phyloP scores from a whole-genome alignment of 352 stramenopile species.

The Globisporangium viniferum region DNA sequence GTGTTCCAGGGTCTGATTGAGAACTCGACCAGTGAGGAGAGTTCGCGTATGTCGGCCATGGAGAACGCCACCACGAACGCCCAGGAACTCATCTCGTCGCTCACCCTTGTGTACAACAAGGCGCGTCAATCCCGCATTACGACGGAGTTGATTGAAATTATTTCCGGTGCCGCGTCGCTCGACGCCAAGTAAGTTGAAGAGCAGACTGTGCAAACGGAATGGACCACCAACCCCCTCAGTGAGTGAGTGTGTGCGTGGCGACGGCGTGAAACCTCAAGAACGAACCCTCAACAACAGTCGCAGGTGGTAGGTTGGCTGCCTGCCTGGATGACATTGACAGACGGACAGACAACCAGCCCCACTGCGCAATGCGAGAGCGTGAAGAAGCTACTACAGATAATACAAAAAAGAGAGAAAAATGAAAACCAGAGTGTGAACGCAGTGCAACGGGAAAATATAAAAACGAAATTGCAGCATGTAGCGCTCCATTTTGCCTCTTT shows the following conservation, averaged over 20 bases:
- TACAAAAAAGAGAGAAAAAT: slow-evolving; percentile 4
- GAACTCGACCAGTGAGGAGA: slow-evolving; percentile 97
- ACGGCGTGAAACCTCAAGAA: slow-evolving; percentile 5
- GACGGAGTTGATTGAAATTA: slow-evolving; percentile 98
- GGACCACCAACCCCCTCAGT: neutral
- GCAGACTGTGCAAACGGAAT: neutral
- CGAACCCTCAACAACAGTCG: neutral
- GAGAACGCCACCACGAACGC: slow-evolving; percentile 99
- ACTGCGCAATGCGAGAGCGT: neutral
- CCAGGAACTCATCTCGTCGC: slow-evolving; percentile 95
- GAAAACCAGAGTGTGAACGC: slow-evolving; percentile 7
- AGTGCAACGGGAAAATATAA: slow-evolving; percentile 5
- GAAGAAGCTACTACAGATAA: slow-evolving; percentile 3
- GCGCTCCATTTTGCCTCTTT: neutral
- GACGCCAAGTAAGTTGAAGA: slow-evolving; percentile 62
- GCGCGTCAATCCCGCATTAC: slow-evolving; percentile 95
- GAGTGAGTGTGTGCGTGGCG: slow-evolving; percentile 4
- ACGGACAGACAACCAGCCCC: neutral
- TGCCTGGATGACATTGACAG: neutral
- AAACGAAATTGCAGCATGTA: slow-evolving; percentile 2
- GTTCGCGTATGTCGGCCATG: slow-evolving; percentile 99
- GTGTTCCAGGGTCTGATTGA: slow-evolving; percentile 98
- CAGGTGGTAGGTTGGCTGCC: neutral
- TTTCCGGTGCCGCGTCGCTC: slow-evolving; percentile 96
- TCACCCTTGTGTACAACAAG: slow-evolving; percentile 90